Conservation (phyloP, 2,329 filamentous ascomycete species). For the Aspergillus sp. region DNA sequence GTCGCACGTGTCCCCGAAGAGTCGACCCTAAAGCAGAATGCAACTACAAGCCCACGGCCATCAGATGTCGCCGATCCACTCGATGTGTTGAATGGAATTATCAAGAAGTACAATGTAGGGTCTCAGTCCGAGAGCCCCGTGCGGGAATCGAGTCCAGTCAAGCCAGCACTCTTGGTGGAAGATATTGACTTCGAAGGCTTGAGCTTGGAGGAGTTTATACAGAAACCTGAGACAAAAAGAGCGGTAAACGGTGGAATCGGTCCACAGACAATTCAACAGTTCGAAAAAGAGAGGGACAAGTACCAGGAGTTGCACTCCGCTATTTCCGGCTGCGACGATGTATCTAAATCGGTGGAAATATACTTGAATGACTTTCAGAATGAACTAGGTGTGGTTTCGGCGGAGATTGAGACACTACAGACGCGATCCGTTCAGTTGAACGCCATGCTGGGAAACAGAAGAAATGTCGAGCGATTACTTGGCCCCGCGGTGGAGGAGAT, state of each 20-base stretch:
- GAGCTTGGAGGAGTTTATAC: slow-evolving; percentile 70
- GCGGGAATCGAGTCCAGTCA: slow-evolving; percentile 11
- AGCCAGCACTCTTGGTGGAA: slow-evolving; percentile 53
- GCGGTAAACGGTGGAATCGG: slow-evolving; percentile 38
- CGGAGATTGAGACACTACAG: slow-evolving; percentile 93
- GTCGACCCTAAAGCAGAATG: slow-evolving; percentile 61
- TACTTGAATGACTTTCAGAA: slow-evolving; percentile 92
- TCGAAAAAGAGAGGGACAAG: slow-evolving; percentile 76
- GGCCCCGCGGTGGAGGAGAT: slow-evolving; percentile 90
- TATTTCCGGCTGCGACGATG: slow-evolving; percentile 86
- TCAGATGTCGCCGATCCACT: slow-evolving; percentile 67
- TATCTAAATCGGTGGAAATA: slow-evolving; percentile 86
- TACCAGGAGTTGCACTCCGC: slow-evolving; percentile 90
- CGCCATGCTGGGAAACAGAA: slow-evolving; percentile 82
- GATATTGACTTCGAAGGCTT: slow-evolving; percentile 77
- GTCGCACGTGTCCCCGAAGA: slow-evolving; percentile 64
- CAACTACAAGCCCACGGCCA: slow-evolving; percentile 48
- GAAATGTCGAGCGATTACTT: slow-evolving; percentile 81
- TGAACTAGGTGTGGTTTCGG: slow-evolving; percentile 86
- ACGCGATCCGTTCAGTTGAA: slow-evolving; percentile 80
- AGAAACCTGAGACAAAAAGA: slow-evolving; percentile 31
- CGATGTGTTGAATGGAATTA: slow-evolving; percentile 64
- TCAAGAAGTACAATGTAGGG: slow-evolving; percentile 43
- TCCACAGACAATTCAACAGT: slow-evolving; percentile 68
- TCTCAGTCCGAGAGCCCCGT: slow-evolving; percentile 14